Percentiles rank a stretch among this genome's conserved stretches.
These are phyloP conservation scores for Viola pubescens DNA, from an alignment of 441 rosid species.

Conservation along the genomic window DNA sequence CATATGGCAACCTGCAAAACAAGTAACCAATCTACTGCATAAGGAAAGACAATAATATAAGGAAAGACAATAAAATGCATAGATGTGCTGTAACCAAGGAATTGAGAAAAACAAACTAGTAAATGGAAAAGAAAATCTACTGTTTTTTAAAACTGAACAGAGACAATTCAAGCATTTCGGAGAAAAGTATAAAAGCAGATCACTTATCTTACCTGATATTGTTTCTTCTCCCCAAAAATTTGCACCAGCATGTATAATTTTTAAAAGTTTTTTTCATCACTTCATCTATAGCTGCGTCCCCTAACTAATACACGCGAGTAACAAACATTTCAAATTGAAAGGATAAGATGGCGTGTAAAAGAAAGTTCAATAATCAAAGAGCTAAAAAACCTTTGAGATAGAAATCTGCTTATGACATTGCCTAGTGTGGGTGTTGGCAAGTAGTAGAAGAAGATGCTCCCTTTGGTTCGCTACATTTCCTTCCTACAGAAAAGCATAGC, in stretches of 20 bases:
- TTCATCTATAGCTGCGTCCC: conserved; percentile 71
- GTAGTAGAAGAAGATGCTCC: conserved; percentile 88
- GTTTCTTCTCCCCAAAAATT: conserved; percentile 66
- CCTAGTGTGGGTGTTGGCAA: conserved; percentile 62
- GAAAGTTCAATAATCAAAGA: conserved; percentile 12
- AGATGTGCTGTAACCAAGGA: not conserved
- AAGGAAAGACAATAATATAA: not conserved
- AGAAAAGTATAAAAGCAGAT: conserved; percentile 9
- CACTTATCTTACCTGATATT: conserved; percentile 56
- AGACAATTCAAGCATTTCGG: not conserved
- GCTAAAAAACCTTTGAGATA: conserved; percentile 40
- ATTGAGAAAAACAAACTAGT: not conserved
- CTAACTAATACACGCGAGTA: conserved; percentile 38
- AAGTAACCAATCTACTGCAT: conserved; percentile 8
- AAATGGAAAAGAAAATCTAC: not conserved
- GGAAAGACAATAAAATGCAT: not conserved
- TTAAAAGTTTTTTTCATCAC: conserved; percentile 80
- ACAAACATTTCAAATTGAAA: conserved; percentile 19
- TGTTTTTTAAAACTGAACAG: not conserved
- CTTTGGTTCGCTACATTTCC: conserved; percentile 92
- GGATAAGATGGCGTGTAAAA: conserved; percentile 3
- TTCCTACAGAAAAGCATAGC: conserved; percentile 36
- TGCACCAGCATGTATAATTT: conserved; percentile 93
- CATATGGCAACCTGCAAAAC: conserved; percentile 68
- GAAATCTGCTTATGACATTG: conserved; percentile 49